Evolutionary conservation across 495 filamentous ascomycete species (phyloP).

Genomic region (Bombardia bombarda): DNA sequence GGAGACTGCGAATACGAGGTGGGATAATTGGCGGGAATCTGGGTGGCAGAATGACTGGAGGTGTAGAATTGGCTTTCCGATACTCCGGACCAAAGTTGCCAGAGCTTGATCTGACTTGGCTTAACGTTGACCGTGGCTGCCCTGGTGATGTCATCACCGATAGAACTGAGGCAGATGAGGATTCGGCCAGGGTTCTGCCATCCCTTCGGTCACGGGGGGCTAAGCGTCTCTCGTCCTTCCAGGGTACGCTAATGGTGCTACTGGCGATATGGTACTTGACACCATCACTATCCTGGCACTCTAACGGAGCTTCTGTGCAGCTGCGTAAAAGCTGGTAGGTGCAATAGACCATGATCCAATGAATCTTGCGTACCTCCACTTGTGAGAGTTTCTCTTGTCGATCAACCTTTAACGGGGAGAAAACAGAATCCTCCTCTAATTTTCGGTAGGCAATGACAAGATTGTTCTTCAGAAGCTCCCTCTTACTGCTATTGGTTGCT

Average conservation of each 20-base stretch:
- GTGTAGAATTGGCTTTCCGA: slow-evolving; percentile 3
- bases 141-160: not conserved
- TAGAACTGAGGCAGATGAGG: not conserved
- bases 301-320: slow-evolving; percentile 28
- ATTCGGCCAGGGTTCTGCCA: slow-evolving; percentile 8
- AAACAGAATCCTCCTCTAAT: slow-evolving; percentile 38
- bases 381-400: slow-evolving; percentile 33
- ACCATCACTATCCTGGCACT: slow-evolving; percentile 25
- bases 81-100: not conserved
- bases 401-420: slow-evolving; percentile 27
- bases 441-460: slow-evolving; percentile 38
- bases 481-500: slow-evolving; percentile 31
- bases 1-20: slow-evolving; percentile 15
- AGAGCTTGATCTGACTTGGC: too few relatives aligned
- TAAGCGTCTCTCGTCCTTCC: slow-evolving; percentile 22
- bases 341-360: slow-evolving; percentile 67
- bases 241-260: slow-evolving; percentile 30
- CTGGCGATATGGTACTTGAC: slow-evolving; percentile 37
- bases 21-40: slow-evolving; percentile 6
- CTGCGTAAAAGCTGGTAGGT: slow-evolving; percentile 56
- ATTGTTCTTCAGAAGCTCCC: slow-evolving; percentile 22
- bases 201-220: slow-evolving; percentile 7
- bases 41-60: slow-evolving; percentile 37
- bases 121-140: too few relatives aligned
- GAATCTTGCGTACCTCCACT: slow-evolving; percentile 53